Percentiles rank a stretch among this genome's conserved stretches.
phyloP scores from a whole-genome alignment of 257 asterid species.

The Rubia yunnanensis region DNA sequence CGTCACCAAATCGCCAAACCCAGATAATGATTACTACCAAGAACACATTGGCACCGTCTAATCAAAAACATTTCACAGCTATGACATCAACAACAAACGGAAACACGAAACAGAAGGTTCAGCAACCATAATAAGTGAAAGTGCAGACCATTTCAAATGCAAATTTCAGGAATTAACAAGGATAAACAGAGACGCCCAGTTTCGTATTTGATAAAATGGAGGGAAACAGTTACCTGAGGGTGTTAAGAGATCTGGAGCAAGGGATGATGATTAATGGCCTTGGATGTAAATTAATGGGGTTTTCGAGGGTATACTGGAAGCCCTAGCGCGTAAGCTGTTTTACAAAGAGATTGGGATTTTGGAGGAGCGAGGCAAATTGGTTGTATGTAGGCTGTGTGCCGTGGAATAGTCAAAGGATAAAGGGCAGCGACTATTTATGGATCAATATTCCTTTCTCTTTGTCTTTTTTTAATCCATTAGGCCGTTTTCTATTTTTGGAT shows the following conservation, averaged over 20 bases:
- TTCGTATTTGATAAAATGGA: background rate
- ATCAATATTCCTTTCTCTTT: too few relatives aligned
- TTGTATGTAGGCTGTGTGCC: too few relatives aligned
- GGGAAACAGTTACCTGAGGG: constrained; percentile 10
- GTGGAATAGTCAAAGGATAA: background rate
- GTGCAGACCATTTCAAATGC: background rate
- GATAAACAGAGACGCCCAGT: background rate
- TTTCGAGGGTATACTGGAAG: constrained; percentile 5
- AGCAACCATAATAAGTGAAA: background rate
- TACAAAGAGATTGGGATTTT: background rate
- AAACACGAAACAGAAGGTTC: background rate
- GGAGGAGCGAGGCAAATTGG: background rate
- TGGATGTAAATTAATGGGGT: constrained; percentile 10
- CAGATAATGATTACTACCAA: background rate
- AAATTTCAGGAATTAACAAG: background rate
- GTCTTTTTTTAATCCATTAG: constrained; percentile 39
- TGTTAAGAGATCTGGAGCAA: background rate
- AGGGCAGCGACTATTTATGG: background rate
- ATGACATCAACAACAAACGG: background rate
- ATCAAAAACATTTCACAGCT: background rate
- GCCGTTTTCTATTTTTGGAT: constrained; percentile 31
- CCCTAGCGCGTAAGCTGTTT: constrained; percentile 7
- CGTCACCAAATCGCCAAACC: background rate
- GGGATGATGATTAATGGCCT: constrained; percentile 2
- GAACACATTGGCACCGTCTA: background rate